Percentiles rank a stretch among this genome's conserved stretches.
Evolutionary conservation across 805 yeast species (phyloP).

Genomic region (Brettanomyces sp.): DNA sequence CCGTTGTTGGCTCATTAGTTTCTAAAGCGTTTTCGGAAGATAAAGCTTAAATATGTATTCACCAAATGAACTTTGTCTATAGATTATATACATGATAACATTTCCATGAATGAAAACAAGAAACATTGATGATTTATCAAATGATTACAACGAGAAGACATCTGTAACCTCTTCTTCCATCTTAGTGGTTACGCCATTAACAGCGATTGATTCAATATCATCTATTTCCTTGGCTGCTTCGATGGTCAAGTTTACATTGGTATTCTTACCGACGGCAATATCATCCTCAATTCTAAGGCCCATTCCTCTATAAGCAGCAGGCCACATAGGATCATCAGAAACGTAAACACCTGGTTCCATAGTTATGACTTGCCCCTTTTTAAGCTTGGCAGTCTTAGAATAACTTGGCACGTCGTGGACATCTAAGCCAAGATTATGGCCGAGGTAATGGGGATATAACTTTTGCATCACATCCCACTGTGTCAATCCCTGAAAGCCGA

Average conservation of each 20-base stretch:
- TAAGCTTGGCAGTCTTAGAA: constrained; percentile 45
- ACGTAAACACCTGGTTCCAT: constrained; percentile 94
- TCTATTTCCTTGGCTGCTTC: constrained; percentile 80
- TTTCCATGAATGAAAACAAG: background rate
- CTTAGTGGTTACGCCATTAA: constrained; percentile 46
- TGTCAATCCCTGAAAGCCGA: constrained; percentile 53
- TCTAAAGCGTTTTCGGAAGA: constrained; percentile 6
- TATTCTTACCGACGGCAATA: constrained; percentile 63
- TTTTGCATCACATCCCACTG: constrained; percentile 44
- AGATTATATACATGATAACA: background rate
- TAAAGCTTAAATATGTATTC: background rate
- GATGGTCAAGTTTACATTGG: constrained; percentile 52
- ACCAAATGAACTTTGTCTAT: background rate
- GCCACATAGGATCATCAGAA: constrained; percentile 66
- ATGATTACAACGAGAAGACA: constrained; percentile 10
- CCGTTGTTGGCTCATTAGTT: constrained; percentile 11
- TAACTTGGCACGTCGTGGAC: constrained; percentile 72
- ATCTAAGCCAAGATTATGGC: constrained; percentile 91
- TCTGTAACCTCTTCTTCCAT: constrained; percentile 32
- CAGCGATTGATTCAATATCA: constrained; percentile 68
- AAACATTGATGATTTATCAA: no score
- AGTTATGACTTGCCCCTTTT: constrained; percentile 75
- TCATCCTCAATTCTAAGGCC: constrained; percentile 96
- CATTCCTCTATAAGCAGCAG: constrained; percentile 72
- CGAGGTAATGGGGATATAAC: constrained; percentile 88